Percentiles rank a stretch among this genome's conserved stretches.
Evolutionary conservation across 1,284 basidiomycete genomes (phyloP).

Genomic region (Limonomyces culmigenus): DNA sequence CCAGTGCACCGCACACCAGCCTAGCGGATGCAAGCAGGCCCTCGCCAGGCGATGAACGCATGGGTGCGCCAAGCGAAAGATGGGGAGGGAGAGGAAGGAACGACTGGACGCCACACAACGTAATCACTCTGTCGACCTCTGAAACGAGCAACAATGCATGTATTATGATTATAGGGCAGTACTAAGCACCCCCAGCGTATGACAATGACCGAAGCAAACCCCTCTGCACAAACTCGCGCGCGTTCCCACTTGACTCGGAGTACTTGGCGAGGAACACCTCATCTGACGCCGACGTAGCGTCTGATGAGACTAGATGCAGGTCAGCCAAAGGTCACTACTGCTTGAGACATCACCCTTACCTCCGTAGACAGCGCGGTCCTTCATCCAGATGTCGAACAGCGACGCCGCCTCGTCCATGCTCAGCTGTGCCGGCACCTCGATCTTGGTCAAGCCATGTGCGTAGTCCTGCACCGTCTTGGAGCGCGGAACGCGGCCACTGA

Average conservation of each 20-base stretch:
- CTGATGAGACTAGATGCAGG: too few relatives aligned
- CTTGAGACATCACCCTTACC: too few relatives aligned
- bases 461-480: conserved; percentile 29
- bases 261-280: conserved; percentile 60
- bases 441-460: conserved; percentile 30
- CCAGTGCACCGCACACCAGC: too few relatives aligned
- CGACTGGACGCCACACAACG: too few relatives aligned
- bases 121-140: too few relatives aligned
- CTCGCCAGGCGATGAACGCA: too few relatives aligned
- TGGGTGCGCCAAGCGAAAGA: too few relatives aligned
- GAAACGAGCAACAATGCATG: background rate
- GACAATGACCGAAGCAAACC: conserved; percentile 22
- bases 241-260: conserved; percentile 53
- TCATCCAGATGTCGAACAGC: conserved; percentile 56
- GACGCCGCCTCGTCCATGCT: conserved; percentile 44
- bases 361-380: conserved; percentile 29
- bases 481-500: conserved; percentile 31
- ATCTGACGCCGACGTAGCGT: conserved; percentile 23
- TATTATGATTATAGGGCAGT: too few relatives aligned
- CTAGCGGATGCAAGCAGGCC: too few relatives aligned
- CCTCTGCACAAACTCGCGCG: conserved; percentile 59
- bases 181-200: background rate
- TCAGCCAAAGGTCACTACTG: too few relatives aligned
- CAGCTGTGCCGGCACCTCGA: conserved; percentile 41
- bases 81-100: too few relatives aligned